A percentile compares a stretch with the other conserved stretches of the same genome.
These are phyloP conservation scores for Pseudocercospora pini-densiflorae DNA, from an alignment of 2,329 filamentous ascomycete genomes.

Conservation along the genomic window DNA sequence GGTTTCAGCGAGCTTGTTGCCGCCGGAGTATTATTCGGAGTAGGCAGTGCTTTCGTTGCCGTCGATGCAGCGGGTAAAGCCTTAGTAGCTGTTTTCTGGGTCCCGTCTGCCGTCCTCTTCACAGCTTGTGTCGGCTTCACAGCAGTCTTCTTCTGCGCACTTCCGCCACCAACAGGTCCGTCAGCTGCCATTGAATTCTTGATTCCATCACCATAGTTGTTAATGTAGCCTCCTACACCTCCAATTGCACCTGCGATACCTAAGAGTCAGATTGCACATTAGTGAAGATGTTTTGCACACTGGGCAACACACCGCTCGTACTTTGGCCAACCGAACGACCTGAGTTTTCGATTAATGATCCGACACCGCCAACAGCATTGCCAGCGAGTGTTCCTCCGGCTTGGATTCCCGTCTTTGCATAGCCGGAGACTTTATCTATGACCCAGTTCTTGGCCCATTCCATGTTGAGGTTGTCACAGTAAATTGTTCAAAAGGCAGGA, in stretches of 20 bases:
- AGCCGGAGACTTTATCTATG: slow-evolving; percentile 38
- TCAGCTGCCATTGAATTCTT: slow-evolving; percentile 39
- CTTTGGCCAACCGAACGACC: slow-evolving; percentile 41
- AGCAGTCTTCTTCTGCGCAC: slow-evolving; percentile 32
- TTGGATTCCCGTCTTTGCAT: slow-evolving; percentile 41
- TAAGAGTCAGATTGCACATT: slow-evolving; percentile 29
- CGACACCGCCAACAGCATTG: slow-evolving; percentile 43
- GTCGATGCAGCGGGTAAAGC: slow-evolving; percentile 18
- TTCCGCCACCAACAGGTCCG: slow-evolving; percentile 29
- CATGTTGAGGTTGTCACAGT: too few species aligned
- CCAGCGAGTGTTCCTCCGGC: slow-evolving; percentile 44
- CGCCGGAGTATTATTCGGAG: neutral
- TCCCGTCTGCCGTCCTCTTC: slow-evolving; percentile 18
- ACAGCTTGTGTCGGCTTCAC: slow-evolving; percentile 30
- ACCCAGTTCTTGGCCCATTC: slow-evolving; percentile 39
- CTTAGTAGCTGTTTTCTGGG: slow-evolving; percentile 13
- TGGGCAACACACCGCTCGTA: slow-evolving; percentile 30
- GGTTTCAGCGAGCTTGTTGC: neutral
- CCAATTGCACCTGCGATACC: slow-evolving; percentile 41
- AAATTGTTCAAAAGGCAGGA: neutral
- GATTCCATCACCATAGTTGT: slow-evolving; percentile 40
- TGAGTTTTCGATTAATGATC: slow-evolving; percentile 39
- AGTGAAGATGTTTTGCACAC: slow-evolving; percentile 19
- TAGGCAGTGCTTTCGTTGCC: neutral
- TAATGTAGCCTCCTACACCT: slow-evolving; percentile 41